Conservation (phyloP, 768 basidiomycete genomes). For the Tulasnella sp. region DNA sequence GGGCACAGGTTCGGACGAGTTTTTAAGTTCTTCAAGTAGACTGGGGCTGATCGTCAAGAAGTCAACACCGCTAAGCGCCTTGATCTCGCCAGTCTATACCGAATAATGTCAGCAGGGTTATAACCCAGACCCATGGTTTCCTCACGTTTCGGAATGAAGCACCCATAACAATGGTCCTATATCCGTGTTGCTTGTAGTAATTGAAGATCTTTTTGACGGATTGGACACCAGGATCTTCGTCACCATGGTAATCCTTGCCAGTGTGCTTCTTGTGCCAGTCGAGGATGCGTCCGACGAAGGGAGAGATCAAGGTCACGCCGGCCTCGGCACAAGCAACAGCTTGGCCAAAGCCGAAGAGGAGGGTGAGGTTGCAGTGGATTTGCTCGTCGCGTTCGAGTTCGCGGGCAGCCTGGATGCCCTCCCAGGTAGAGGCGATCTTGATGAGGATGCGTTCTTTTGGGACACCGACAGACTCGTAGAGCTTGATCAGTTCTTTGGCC, state of each 20-base stretch:
- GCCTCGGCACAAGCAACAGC: slow-evolving; percentile 99
- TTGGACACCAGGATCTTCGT: slow-evolving; percentile 88
- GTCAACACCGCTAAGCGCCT: slow-evolving; percentile 88
- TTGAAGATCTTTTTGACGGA: slow-evolving; percentile 97
- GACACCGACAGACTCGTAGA: slow-evolving; percentile 92
- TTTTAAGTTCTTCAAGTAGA: slow-evolving; percentile 87
- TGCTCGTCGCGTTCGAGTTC: slow-evolving; percentile 84
- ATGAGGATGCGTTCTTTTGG: slow-evolving; percentile 89
- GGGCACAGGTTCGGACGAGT: slow-evolving; percentile 61
- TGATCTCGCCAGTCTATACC: slow-evolving; percentile 74
- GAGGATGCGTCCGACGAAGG: slow-evolving; percentile 97
- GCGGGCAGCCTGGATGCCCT: slow-evolving; percentile 98
- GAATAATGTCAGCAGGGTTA: slow-evolving; percentile 10
- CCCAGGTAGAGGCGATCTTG: slow-evolving; percentile 99
- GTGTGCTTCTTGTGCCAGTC: slow-evolving; percentile 95
- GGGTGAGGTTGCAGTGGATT: slow-evolving; percentile 98
- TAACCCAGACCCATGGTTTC: slow-evolving; percentile 15
- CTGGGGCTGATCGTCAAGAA: slow-evolving; percentile 90
- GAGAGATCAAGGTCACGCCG: slow-evolving; percentile 95
- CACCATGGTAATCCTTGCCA: slow-evolving; percentile 79
- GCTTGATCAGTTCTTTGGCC: slow-evolving; percentile 60
- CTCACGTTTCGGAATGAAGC: slow-evolving; percentile 97
- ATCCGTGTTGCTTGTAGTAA: slow-evolving; percentile 97
- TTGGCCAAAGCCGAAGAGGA: slow-evolving; percentile 96
- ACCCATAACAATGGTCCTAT: slow-evolving; percentile 99